phyloP scores from a whole-genome alignment of 495 filamentous ascomycete species.

The Lasiosphaeria hispida region DNA sequence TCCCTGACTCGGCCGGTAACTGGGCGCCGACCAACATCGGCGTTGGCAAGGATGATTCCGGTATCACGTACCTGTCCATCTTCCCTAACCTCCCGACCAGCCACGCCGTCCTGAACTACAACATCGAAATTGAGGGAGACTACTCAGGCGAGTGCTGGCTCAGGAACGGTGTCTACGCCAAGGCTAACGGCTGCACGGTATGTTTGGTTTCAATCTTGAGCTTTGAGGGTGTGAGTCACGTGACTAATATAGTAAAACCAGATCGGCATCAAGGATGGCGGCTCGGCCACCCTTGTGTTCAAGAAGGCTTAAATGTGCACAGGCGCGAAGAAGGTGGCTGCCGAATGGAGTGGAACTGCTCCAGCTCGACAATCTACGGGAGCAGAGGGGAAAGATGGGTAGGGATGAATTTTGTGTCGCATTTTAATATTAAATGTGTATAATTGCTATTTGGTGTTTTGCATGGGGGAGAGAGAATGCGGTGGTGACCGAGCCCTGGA shows the following conservation, averaged over 20 bases:
- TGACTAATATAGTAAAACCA: slow-evolving; percentile 27
- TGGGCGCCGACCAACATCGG: slow-evolving; percentile 89
- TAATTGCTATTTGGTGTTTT: slow-evolving; percentile 45
- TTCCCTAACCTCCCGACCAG: slow-evolving; percentile 64
- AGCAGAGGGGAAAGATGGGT: not conserved
- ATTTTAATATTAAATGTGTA: slow-evolving; percentile 32
- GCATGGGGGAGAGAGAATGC: slow-evolving; percentile 8
- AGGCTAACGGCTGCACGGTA: slow-evolving; percentile 67
- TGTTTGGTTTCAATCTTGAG: slow-evolving; percentile 27
- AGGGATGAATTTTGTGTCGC: slow-evolving; percentile 19
- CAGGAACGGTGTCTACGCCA: slow-evolving; percentile 60
- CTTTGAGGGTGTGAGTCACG: not conserved
- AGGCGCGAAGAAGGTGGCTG: not conserved
- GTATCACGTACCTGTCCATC: slow-evolving; percentile 77
- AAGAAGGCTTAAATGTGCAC: slow-evolving; percentile 1
- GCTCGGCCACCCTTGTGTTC: slow-evolving; percentile 38
- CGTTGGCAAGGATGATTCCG: slow-evolving; percentile 61
- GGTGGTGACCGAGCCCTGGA: not conserved
- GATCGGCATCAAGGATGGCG: slow-evolving; percentile 39
- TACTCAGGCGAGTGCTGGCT: slow-evolving; percentile 69
- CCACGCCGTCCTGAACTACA: slow-evolving; percentile 65
- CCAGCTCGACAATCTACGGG: slow-evolving; percentile 10
- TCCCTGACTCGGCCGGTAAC: slow-evolving; percentile 64
- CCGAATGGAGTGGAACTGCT: not conserved
- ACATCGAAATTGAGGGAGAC: slow-evolving; percentile 66